Evolutionary conservation across 2,329 filamentous ascomycete species (phyloP).

Genomic region (Thielaviopsis punctulata): DNA sequence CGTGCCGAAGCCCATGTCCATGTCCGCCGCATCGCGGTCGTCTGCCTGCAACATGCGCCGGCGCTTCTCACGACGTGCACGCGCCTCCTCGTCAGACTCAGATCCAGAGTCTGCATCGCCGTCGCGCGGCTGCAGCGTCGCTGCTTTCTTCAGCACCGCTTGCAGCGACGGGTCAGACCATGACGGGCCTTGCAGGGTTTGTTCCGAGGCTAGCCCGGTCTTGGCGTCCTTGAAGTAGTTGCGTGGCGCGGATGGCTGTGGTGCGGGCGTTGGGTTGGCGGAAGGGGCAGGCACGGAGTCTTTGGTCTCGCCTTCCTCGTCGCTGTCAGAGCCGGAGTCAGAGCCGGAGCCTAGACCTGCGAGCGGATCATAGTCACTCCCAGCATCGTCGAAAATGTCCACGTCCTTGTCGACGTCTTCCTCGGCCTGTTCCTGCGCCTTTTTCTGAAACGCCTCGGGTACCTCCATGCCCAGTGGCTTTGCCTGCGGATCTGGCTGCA

Average conservation of each 20-base stretch:
- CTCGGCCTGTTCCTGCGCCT: slow-evolving; percentile 24
- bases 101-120: slow-evolving; percentile 20
- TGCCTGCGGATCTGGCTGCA: slow-evolving; percentile 35
- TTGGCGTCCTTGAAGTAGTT: slow-evolving; percentile 49
- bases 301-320: slow-evolving; percentile 24
- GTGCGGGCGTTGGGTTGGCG: slow-evolving; percentile 18
- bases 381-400: slow-evolving; percentile 49
- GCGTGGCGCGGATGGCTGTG: slow-evolving; percentile 26
- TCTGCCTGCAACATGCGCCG: slow-evolving; percentile 57
- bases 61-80: slow-evolving; percentile 47
- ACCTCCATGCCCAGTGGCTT: slow-evolving; percentile 49
- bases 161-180: slow-evolving; percentile 62
- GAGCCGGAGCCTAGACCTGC: slow-evolving; percentile 32
- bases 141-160: slow-evolving; percentile 73
- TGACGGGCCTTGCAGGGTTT: slow-evolving; percentile 33
- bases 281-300: neutral
- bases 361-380: slow-evolving; percentile 50
- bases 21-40: slow-evolving; percentile 70
- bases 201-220: slow-evolving; percentile 34
- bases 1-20: slow-evolving; percentile 88
- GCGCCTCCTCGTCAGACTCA: slow-evolving; percentile 26
- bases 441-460: slow-evolving; percentile 39
- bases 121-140: slow-evolving; percentile 37
- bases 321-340: slow-evolving; percentile 25
- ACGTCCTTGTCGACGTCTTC: slow-evolving; percentile 37